Evolutionary conservation across 2,329 filamentous ascomycete genomes (phyloP).

Genomic region (Piedraia hortae): DNA sequence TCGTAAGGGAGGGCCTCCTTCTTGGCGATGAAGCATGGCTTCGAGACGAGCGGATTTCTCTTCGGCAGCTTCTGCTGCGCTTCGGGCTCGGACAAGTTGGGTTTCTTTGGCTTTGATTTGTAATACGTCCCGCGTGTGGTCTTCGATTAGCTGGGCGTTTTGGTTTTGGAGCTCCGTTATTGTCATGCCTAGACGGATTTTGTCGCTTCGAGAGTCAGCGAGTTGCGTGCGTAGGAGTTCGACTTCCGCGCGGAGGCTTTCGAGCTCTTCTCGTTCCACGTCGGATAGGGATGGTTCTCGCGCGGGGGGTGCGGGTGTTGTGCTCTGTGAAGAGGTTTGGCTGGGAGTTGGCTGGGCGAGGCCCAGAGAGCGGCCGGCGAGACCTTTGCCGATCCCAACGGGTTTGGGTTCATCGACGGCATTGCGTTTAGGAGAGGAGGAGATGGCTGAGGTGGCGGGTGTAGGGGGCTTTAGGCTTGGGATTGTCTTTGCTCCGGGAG

Average conservation of each 20-base stretch:
- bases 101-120: constrained; percentile 98
- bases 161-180: constrained; percentile 89
- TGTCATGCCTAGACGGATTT: constrained; percentile 55
- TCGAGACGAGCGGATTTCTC: constrained; percentile 59
- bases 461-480: constrained; percentile 15
- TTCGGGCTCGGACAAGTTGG: constrained; percentile 71
- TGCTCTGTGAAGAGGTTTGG: too few relatives aligned
- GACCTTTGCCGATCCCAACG: constrained; percentile 29
- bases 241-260: constrained; percentile 62
- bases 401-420: constrained; percentile 8
- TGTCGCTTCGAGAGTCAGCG: constrained; percentile 60
- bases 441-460: constrained; percentile 7
- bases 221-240: constrained; percentile 47
- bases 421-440: constrained; percentile 10
- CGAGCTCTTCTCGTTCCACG: constrained; percentile 74
- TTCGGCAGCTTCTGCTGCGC: constrained; percentile 71
- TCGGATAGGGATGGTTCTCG: constrained; percentile 37
- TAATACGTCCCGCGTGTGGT: constrained; percentile 81
- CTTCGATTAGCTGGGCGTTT: constrained; percentile 87
- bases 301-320: too few relatives aligned
- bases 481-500: constrained; percentile 11
- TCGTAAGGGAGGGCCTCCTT: constrained; percentile 1
- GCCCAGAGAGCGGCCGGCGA: constrained; percentile 61
- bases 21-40: constrained; percentile 21
- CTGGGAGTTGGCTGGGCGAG: constrained; percentile 19